phyloP scores from a whole-genome alignment of 2,329 filamentous ascomycete species.

The Cadophora malorum region DNA sequence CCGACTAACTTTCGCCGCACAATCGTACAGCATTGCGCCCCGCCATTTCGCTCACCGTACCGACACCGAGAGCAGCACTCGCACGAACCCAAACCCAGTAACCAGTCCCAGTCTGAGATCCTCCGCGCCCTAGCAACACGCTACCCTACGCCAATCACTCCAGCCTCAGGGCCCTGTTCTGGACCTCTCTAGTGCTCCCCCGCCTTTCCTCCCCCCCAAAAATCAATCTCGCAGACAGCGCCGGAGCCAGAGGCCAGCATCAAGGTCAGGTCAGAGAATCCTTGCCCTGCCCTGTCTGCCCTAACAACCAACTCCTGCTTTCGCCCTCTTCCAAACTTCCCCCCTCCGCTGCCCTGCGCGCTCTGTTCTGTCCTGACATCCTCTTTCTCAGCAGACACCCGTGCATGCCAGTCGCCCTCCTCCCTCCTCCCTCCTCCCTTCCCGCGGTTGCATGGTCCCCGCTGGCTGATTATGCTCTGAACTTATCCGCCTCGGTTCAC shows the following conservation, averaged over 20 bases:
- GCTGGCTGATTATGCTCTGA: conserved; percentile 27
- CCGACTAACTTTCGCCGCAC: conserved; percentile 9
- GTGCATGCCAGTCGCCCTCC: no score
- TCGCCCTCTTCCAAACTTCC: conserved; percentile 13
- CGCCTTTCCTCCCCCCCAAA: background rate
- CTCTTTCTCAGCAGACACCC: background rate
- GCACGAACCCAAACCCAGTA: conserved; percentile 11
- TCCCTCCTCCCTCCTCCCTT: background rate
- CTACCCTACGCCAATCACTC: conserved; percentile 6
- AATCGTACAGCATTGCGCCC: background rate
- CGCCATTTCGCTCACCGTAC: background rate
- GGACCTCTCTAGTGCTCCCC: conserved; percentile 1
- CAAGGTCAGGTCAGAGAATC: background rate
- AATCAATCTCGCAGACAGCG: background rate
- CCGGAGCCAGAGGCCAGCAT: background rate
- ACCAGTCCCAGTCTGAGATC: conserved; percentile 11
- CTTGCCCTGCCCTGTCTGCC: background rate
- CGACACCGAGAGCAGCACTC: background rate
- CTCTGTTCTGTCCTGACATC: background rate
- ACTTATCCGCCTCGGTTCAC: conserved; percentile 23
- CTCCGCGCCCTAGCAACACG: background rate
- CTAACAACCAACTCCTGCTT: background rate
- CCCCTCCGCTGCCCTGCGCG: background rate
- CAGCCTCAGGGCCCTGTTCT: conserved; percentile 3
- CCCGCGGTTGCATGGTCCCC: conserved; percentile 22